Conservation (phyloP, 164 flowering plant species). For the Saururus chinensis region DNA sequence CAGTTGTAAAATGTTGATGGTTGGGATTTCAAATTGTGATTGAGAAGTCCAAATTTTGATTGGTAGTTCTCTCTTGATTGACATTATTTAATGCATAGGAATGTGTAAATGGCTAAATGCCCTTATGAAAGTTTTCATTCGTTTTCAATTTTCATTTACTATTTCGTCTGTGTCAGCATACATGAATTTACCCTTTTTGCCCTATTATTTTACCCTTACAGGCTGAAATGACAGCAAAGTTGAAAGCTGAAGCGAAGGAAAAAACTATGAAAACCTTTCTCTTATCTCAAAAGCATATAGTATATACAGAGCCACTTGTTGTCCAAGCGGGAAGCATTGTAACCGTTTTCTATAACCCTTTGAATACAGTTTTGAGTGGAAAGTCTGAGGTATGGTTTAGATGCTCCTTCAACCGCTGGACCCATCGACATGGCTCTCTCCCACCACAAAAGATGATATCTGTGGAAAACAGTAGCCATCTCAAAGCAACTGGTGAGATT, state of each 20-base stretch:
- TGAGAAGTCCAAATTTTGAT: neutral
- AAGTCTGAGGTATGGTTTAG: slow-evolving; percentile 92
- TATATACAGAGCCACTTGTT: slow-evolving; percentile 87
- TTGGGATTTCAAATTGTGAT: neutral
- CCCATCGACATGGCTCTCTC: slow-evolving; percentile 61
- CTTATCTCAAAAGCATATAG: slow-evolving; percentile 82
- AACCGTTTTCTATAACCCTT: slow-evolving; percentile 70
- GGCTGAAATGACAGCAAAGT: slow-evolving; percentile 67
- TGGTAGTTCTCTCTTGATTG: neutral
- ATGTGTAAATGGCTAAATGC: neutral
- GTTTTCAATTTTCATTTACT: neutral
- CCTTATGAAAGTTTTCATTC: neutral
- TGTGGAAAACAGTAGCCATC: slow-evolving; percentile 45
- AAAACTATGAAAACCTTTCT: slow-evolving; percentile 59
- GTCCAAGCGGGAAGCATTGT: slow-evolving; percentile 72
- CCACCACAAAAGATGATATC: slow-evolving; percentile 88
- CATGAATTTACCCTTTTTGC: neutral
- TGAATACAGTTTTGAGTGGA: slow-evolving; percentile 78
- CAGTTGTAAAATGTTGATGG: neutral
- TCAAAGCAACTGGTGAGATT: slow-evolving; percentile 61
- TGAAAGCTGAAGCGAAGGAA: slow-evolving; percentile 81
- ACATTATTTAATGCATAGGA: neutral
- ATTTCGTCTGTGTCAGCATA: neutral
- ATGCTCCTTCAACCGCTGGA: slow-evolving; percentile 92
- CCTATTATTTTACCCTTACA: slow-evolving; percentile 15